Percentiles rank a stretch among this genome's conserved stretches.
phyloP scores from a whole-genome alignment of 148 eudicot species.

The Hydrangea macrophylla region DNA sequence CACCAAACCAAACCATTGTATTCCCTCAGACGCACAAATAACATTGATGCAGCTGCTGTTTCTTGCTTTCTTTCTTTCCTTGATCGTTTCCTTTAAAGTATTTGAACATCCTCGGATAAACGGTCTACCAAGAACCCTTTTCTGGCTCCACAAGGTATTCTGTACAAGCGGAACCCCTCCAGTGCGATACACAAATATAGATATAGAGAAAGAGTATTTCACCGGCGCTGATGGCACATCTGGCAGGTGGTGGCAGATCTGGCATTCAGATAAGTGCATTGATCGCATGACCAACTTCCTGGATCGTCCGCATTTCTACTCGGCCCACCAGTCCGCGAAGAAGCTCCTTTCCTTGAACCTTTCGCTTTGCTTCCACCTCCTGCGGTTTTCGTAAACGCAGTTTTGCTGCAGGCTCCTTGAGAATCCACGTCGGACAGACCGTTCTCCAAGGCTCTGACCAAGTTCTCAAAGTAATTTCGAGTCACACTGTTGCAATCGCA shows the following conservation, averaged over 20 bases:
- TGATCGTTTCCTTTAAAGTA: no score
- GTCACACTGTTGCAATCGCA: constrained; percentile 17
- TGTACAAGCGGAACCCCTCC: background rate
- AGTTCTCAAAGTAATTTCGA: constrained; percentile 23
- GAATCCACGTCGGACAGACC: constrained; percentile 33
- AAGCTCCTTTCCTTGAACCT: constrained; percentile 37
- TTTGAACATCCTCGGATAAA: no score
- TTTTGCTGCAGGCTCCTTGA: constrained; percentile 34
- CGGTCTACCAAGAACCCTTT: no score
- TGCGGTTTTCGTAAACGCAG: constrained; percentile 28
- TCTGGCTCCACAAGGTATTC: background rate
- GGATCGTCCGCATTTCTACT: constrained; percentile 32
- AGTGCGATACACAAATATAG: background rate
- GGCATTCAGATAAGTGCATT: constrained; percentile 50
- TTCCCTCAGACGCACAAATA: no score
- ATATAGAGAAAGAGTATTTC: no score
- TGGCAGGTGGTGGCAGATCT: constrained; percentile 36
- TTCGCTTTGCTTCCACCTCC: constrained; percentile 33
- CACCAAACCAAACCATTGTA: no score
- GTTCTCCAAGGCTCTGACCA: constrained; percentile 24
- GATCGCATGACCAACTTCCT: constrained; percentile 58
- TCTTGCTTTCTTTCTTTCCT: no score
- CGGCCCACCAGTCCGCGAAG: constrained; percentile 27
- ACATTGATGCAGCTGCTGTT: no score
- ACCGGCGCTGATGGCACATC: constrained; percentile 43